Evolutionary conservation across 2,329 filamentous ascomycete species (phyloP).

Genomic region (Didymella segeticola): DNA sequence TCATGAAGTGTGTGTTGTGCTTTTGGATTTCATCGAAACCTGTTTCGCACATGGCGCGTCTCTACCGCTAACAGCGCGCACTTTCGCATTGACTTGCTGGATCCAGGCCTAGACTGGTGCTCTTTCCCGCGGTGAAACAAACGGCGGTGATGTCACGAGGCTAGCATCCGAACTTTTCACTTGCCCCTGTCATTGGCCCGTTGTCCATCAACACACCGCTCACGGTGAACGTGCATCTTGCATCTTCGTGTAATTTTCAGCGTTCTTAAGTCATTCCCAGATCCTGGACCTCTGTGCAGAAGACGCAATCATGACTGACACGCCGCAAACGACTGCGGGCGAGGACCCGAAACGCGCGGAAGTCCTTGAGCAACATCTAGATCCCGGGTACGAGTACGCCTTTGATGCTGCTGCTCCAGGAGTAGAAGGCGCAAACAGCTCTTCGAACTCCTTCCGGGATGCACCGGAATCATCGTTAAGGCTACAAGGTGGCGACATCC

Average conservation of each 20-base stretch:
- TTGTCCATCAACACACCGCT: slow-evolving; percentile 30
- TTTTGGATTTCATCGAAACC: background rate
- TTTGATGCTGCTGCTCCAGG: slow-evolving; percentile 47
- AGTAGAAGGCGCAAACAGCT: slow-evolving; percentile 33
- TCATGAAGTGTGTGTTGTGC: background rate
- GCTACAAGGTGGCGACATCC: slow-evolving; percentile 78
- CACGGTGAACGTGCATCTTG: slow-evolving; percentile 12
- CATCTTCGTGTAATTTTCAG: slow-evolving; percentile 1
- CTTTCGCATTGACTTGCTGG: background rate
- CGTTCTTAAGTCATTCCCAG: background rate
- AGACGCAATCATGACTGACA: slow-evolving; percentile 35
- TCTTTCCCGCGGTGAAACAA: slow-evolving; percentile 16
- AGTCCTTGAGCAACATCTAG: slow-evolving; percentile 52
- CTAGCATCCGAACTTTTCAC: slow-evolving; percentile 34
- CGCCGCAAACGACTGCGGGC: slow-evolving; percentile 35
- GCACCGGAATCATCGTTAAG: slow-evolving; percentile 69
- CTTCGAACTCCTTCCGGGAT: slow-evolving; percentile 30
- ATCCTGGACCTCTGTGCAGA: slow-evolving; percentile 1
- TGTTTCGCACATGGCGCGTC: background rate
- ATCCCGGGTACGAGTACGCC: slow-evolving; percentile 50
- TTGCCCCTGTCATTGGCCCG: slow-evolving; percentile 31
- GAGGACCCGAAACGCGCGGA: slow-evolving; percentile 42
- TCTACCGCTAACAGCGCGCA: background rate
- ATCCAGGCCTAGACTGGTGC: slow-evolving; percentile 8
- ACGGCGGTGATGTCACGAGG: slow-evolving; percentile 37